Evolutionary conservation across 148 eudicot genomes (phyloP), one percentile per base, ranked within the genome.

Genomic region (Camellia lanceoleosa): DNA sequence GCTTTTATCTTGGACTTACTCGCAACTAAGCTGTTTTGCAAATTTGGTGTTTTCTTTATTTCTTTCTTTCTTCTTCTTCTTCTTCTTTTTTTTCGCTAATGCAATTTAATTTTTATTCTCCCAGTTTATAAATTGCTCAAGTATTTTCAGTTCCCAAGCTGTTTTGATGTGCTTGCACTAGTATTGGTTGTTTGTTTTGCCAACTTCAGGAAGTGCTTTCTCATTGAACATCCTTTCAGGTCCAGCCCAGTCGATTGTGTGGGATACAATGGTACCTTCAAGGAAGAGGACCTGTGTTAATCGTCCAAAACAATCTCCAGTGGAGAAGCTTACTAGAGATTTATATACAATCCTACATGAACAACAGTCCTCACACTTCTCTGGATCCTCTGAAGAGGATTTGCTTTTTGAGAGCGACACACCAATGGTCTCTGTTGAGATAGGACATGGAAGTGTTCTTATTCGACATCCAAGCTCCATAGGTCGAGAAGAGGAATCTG

Each of bases 371-470:
- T 91, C 97, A 56, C 86, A 88, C 68, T 78, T 92, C 71, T 92
- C 99, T 71, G 92, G 83, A 71, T 90, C 92, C 64, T 89, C 97
- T 14, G 98, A 96, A 82, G 98, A 93, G 52, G 97, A 92, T 82
- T 92, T 96, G 88, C 95, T 96, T 73, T 85, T 89, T 63, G 98
- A 90, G 83, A 92, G 89, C 80, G 95, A 93, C 79, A 89, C 84
- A 47, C 94, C 99, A 2, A 93, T 91, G 98, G 99, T 92, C 14
- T 96, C 99, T 43, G 98, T 96, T 87, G 99, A 96, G 88, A 89
- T 96, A 84, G 98, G 99, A 66, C 99, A 96, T 86, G 99, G 99
- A 79, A 93, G 98, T 90, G 94, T 96, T 71, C 97, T 96, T 69
- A 89, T 96, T 80, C 83, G 97, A 74, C 99, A 96, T 79, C 98